A percentile compares a stretch with the other conserved stretches of the same genome.
Evolutionary conservation across 805 yeast genomes (phyloP).

Genomic region (Saccharomycopsis javanensis): DNA sequence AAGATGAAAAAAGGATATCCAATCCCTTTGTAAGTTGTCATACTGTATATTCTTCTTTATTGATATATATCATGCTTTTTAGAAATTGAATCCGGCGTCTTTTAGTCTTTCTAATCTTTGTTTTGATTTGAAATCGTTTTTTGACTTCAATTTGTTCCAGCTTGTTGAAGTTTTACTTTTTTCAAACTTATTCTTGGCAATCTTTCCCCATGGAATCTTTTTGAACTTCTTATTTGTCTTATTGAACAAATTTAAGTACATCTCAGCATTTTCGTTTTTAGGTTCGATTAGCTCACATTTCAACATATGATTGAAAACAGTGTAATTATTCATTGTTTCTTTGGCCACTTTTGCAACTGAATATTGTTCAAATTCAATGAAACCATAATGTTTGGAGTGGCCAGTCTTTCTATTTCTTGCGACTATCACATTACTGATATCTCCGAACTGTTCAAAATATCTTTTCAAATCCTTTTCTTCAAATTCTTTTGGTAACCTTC

Average conservation of each 20-base stretch:
- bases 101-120: slow-evolving; percentile 41
- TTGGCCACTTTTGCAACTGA: slow-evolving; percentile 83
- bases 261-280: slow-evolving; percentile 18
- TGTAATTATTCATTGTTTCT: slow-evolving; percentile 93
- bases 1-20: too few relatives aligned
- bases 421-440: slow-evolving; percentile 62
- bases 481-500: slow-evolving; percentile 89
- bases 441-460: slow-evolving; percentile 89
- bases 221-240: slow-evolving; percentile 48
- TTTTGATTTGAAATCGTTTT: slow-evolving; percentile 33
- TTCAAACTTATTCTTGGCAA: slow-evolving; percentile 45
- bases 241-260: slow-evolving; percentile 41
- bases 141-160: slow-evolving; percentile 45
- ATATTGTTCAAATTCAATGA: slow-evolving; percentile 64
- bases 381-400: slow-evolving; percentile 83
- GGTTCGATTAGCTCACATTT: slow-evolving; percentile 50
- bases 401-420: slow-evolving; percentile 90
- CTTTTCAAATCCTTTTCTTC: slow-evolving; percentile 65
- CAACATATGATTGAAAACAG: slow-evolving; percentile 77
- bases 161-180: slow-evolving; percentile 45
- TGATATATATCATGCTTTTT: slow-evolving; percentile 3
- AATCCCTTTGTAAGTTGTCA: too few relatives aligned
- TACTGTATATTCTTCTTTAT: background rate
- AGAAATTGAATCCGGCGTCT: slow-evolving; percentile 49
- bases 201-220: slow-evolving; percentile 49